Conservation (phyloP, 148 eudicot species). For the Vaccinium corymbosum region DNA sequence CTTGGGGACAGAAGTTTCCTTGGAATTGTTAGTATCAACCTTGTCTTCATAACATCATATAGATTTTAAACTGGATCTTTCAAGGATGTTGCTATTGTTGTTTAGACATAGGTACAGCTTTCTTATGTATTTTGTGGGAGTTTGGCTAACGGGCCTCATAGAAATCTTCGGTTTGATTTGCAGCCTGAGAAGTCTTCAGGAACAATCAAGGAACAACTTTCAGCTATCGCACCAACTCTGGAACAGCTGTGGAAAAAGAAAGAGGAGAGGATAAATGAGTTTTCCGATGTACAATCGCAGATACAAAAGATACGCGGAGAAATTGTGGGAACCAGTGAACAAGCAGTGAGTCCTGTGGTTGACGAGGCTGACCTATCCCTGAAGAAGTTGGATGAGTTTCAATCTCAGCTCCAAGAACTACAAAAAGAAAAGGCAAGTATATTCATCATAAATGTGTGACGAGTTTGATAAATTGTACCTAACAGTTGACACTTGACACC, state of each 20-base stretch:
- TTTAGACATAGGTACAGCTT: background rate
- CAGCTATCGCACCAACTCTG: conserved; percentile 78
- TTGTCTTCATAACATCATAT: background rate
- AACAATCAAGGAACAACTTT: conserved; percentile 93
- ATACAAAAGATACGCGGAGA: conserved; percentile 85
- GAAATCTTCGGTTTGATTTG: conserved; percentile 22
- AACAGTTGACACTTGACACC: background rate
- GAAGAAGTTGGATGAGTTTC: conserved; percentile 84
- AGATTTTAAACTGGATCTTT: background rate
- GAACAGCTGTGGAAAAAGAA: conserved; percentile 81
- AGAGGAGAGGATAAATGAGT: conserved; percentile 74
- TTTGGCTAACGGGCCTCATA: background rate
- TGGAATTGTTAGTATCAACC: conserved; percentile 58
- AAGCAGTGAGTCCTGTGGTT: conserved; percentile 49
- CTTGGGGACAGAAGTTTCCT: conserved; percentile 78
- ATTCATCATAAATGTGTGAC: background rate
- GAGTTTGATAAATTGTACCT: background rate
- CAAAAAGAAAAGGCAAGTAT: conserved; percentile 80
- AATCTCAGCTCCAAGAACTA: conserved; percentile 88
- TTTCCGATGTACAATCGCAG: conserved; percentile 79
- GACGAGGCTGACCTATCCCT: conserved; percentile 83
- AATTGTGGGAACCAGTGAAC: conserved; percentile 66
- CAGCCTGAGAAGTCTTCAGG: conserved; percentile 93
- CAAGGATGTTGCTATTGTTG: background rate
- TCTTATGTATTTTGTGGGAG: conserved; percentile 2